Conservation (phyloP, 2,329 filamentous ascomycete species). For the Talaromyces verruculosus region DNA sequence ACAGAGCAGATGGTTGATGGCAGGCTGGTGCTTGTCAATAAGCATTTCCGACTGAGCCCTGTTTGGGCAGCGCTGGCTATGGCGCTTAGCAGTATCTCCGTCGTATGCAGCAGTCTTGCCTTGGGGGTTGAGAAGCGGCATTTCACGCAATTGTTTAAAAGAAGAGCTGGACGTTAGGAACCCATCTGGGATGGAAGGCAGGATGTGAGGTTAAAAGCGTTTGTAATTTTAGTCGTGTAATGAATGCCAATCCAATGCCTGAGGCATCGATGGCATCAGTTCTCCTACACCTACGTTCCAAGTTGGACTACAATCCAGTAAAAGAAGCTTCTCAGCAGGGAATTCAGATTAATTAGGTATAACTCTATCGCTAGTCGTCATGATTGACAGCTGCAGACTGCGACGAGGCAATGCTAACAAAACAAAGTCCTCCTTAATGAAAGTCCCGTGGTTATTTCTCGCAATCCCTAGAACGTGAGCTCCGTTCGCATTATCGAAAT, state of each 20-base stretch:
- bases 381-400: slow-evolving; percentile 1
- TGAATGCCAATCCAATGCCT: background rate
- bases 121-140: slow-evolving; percentile 53
- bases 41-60: slow-evolving; percentile 49
- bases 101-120: slow-evolving; percentile 76
- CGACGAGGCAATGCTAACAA: slow-evolving; percentile 9
- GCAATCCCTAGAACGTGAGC: background rate
- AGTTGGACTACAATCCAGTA: background rate
- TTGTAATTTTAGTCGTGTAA: background rate
- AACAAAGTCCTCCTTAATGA: slow-evolving; percentile 8
- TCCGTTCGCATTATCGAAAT: background rate
- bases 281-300: background rate
- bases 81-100: slow-evolving; percentile 87
- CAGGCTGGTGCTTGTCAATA: slow-evolving; percentile 32
- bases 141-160: background rate
- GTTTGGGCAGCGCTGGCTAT: slow-evolving; percentile 86
- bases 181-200: background rate
- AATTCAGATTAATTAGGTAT: background rate
- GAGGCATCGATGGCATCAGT: background rate
- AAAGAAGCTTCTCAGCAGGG: background rate
- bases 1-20: slow-evolving; percentile 36
- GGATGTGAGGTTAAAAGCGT: background rate
- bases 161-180: background rate
- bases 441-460: slow-evolving; percentile 2
- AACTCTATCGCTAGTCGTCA: slow-evolving; percentile 1